Evolutionary conservation across 225 moss, liverwort and hornwort species (phyloP).

Genomic region (Bryoerythrophyllum caledonicum): DNA sequence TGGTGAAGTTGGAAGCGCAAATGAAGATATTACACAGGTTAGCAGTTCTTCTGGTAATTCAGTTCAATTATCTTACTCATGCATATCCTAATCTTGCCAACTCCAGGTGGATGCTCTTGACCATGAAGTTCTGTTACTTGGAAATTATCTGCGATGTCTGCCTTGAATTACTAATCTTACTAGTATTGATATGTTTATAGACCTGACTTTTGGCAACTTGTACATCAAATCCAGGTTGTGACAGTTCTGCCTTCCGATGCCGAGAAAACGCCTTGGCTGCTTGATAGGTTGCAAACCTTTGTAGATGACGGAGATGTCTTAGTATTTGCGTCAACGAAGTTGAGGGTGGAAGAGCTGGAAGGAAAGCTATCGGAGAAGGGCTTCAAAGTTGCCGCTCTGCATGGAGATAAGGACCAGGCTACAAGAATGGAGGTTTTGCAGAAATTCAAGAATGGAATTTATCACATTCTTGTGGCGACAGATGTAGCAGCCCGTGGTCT

Average conservation of each 20-base stretch:
- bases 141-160: neutral
- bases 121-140: neutral
- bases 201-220: constrained; percentile 24
- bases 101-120: neutral
- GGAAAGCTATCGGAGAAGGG: constrained; percentile 65
- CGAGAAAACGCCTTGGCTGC: constrained; percentile 84
- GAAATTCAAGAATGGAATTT: constrained; percentile 83
- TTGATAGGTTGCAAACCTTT: constrained; percentile 72
- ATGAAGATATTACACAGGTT: constrained; percentile 97
- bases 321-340: constrained; percentile 90
- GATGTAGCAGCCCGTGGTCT: constrained; percentile 98
- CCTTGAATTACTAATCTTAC: constrained; percentile 15
- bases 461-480: constrained; percentile 89
- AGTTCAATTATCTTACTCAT: constrained; percentile 5
- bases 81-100: neutral
- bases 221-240: constrained; percentile 47
- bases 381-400: constrained; percentile 90
- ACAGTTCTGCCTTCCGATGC: constrained; percentile 70
- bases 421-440: constrained; percentile 94
- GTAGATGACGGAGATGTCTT: constrained; percentile 93
- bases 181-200: constrained; percentile 1
- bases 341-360: constrained; percentile 90
- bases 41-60: constrained; percentile 14
- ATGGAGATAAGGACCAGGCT: constrained; percentile 98
- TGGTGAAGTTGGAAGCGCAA: constrained; percentile 91